A percentile compares a stretch with the other conserved stretches of the same genome.
Evolutionary conservation across 2,329 filamentous ascomycete species (phyloP).

Genomic region (Aspergillus ibericus): DNA sequence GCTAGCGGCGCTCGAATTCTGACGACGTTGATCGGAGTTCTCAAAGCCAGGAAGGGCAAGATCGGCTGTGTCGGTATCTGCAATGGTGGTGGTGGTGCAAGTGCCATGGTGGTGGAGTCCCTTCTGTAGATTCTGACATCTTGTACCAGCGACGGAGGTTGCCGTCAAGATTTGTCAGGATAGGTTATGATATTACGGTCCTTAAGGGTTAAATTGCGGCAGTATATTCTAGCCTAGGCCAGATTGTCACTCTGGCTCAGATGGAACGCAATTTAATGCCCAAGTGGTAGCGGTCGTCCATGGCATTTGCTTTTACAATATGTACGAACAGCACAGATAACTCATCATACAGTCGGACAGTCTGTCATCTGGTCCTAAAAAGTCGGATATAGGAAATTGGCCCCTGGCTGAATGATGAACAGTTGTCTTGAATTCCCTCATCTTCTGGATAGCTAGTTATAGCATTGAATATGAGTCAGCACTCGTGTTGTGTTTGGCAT

Average conservation of each 20-base stretch:
- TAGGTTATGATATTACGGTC: neutral
- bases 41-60: slow-evolving; percentile 89
- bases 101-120: slow-evolving; percentile 83
- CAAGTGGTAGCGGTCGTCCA: neutral
- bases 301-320: too few species aligned
- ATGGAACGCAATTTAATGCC: neutral
- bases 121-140: slow-evolving; percentile 35
- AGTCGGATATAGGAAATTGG: too few species aligned
- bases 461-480: too few species aligned
- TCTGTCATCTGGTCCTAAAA: too few species aligned
- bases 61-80: slow-evolving; percentile 93
- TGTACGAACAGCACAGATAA: too few species aligned
- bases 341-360: too few species aligned
- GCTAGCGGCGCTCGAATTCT: slow-evolving; percentile 92
- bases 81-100: slow-evolving; percentile 95
- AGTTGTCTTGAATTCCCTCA: too few species aligned
- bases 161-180: neutral
- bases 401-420: too few species aligned
- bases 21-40: slow-evolving; percentile 82
- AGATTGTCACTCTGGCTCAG: neutral
- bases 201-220: neutral
- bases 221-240: neutral
- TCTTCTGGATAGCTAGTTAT: too few species aligned
- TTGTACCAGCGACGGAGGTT: neutral
- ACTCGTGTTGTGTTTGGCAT: too few species aligned